Evolutionary conservation across 2,329 filamentous ascomycete species (phyloP).

Genomic region (Stagonosporopsis chrysanthemi): DNA sequence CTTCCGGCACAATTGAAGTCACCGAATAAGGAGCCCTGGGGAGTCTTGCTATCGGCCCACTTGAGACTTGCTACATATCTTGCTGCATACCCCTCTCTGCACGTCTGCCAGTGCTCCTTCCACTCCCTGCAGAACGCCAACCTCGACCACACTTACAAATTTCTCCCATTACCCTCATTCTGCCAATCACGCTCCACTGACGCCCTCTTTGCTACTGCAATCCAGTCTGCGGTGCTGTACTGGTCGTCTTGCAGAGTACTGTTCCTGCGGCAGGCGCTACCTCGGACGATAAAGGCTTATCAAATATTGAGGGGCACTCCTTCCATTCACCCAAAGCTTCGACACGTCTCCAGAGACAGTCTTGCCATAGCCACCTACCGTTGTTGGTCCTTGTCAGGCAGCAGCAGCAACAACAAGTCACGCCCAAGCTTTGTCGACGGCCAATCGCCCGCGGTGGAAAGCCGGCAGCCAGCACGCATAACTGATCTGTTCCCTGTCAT

Average conservation of each 20-base stretch:
- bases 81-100: slow-evolving; percentile 46
- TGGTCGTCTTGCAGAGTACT: slow-evolving; percentile 21
- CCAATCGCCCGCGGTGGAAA: slow-evolving; percentile 40
- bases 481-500: slow-evolving; percentile 42
- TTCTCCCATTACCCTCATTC: not conserved
- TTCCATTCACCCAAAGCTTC: slow-evolving; percentile 22
- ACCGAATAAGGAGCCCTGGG: slow-evolving; percentile 38
- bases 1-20: slow-evolving; percentile 27
- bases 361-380: slow-evolving; percentile 13
- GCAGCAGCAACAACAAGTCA: slow-evolving; percentile 28
- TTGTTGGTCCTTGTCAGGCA: slow-evolving; percentile 42
- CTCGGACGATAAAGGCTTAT: slow-evolving; percentile 47
- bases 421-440: slow-evolving; percentile 34
- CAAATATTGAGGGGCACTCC: slow-evolving; percentile 34
- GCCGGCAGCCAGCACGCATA: slow-evolving; percentile 30
- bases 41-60: slow-evolving; percentile 38
- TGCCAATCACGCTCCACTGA: not conserved
- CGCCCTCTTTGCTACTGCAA: not conserved
- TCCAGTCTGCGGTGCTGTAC: slow-evolving; percentile 14
- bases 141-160: slow-evolving; percentile 2
- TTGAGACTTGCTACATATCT: slow-evolving; percentile 38
- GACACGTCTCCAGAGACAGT: slow-evolving; percentile 16
- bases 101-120: slow-evolving; percentile 18
- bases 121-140: slow-evolving; percentile 20
- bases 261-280: slow-evolving; percentile 33